phyloP scores from a whole-genome alignment of 495 filamentous ascomycete species.

The Trypethelium eluteriae region DNA sequence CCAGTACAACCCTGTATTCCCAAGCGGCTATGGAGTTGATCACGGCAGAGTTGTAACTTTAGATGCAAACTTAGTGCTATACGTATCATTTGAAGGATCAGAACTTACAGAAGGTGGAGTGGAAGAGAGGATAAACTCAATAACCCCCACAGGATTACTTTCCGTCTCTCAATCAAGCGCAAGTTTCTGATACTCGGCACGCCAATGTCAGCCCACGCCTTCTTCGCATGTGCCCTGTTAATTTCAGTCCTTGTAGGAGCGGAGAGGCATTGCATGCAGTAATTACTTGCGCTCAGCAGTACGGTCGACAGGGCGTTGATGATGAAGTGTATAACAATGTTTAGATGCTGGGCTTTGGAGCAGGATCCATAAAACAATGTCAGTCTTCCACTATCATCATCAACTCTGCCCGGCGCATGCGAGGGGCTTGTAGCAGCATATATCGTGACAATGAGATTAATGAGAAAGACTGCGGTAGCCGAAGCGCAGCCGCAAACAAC shows the following conservation, averaged over 20 bases:
- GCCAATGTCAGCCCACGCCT: slow-evolving; percentile 24
- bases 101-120: slow-evolving; percentile 21
- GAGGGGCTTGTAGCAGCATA: neutral
- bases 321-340: slow-evolving; percentile 14
- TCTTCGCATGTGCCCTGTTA: slow-evolving; percentile 23
- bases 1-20: slow-evolving; percentile 36
- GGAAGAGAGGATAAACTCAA: slow-evolving; percentile 18
- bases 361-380: neutral
- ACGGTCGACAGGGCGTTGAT: slow-evolving; percentile 22
- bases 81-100: neutral
- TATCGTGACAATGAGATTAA: neutral
- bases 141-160: slow-evolving; percentile 14
- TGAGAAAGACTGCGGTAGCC: neutral
- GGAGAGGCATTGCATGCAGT: slow-evolving; percentile 22
- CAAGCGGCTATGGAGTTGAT: slow-evolving; percentile 32
- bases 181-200: slow-evolving; percentile 20
- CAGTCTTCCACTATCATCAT: neutral
- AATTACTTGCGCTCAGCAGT: slow-evolving; percentile 21
- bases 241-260: slow-evolving; percentile 23
- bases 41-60: slow-evolving; percentile 28
- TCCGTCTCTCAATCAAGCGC: slow-evolving; percentile 13
- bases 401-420: neutral
- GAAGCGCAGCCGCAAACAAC: neutral
- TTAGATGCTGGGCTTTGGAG: neutral
- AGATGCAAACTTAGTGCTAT: neutral